Evolutionary conservation across 225 moss, liverwort and hornwort genomes (phyloP).

Genomic region (Pleurozium schreberi): DNA sequence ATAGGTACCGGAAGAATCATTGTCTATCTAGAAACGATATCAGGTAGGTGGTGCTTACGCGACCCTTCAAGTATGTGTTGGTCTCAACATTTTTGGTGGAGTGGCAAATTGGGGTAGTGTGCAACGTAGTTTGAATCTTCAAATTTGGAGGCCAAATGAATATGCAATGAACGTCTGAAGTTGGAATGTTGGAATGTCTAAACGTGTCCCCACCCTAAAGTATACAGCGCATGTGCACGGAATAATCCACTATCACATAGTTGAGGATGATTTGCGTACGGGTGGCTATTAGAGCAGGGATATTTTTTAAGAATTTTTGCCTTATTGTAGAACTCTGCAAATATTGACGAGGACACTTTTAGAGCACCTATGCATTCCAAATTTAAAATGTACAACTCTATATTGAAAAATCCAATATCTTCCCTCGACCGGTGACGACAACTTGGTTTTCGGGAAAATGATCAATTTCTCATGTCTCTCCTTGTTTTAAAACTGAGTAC

Average conservation of each 20-base stretch:
- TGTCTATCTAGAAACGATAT: neutral
- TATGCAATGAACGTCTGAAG: neutral
- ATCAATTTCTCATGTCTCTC: neutral
- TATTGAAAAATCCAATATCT: neutral
- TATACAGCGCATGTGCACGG: neutral
- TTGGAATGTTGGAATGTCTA: neutral
- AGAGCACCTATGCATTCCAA: neutral
- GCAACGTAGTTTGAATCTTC: neutral
- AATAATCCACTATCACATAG: neutral
- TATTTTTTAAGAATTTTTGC: neutral
- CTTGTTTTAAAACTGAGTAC: neutral
- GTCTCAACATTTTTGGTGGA: neutral
- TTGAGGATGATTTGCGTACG: neutral
- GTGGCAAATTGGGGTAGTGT: neutral
- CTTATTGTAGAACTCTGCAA: neutral
- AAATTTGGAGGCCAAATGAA: neutral
- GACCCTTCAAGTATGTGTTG: neutral
- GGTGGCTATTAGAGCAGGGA: neutral
- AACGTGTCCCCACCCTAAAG: neutral
- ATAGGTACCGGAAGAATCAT: neutral
- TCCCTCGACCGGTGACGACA: neutral
- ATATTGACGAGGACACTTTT: neutral
- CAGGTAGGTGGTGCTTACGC: neutral
- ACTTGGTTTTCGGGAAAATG: neutral
- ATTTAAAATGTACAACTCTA: neutral